phyloP scores from a whole-genome alignment of 2,329 filamentous ascomycete genomes.

The Fusarium stilboides region DNA sequence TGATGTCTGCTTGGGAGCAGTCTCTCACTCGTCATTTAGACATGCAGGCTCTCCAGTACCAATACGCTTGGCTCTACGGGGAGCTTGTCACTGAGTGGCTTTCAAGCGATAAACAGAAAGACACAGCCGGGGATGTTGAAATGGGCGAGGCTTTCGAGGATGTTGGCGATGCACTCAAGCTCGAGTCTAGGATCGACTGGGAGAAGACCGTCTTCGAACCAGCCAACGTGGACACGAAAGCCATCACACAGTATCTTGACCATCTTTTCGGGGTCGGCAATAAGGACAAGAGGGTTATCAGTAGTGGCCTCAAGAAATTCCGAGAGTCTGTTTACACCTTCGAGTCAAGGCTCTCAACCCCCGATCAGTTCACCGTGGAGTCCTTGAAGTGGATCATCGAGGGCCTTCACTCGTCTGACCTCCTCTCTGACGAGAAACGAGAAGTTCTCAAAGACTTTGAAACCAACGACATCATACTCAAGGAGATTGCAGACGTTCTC shows the following conservation, averaged over 20 bases:
- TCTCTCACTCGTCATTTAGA: conserved; percentile 58
- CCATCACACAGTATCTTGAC: conserved; percentile 59
- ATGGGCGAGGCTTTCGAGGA: conserved; percentile 59
- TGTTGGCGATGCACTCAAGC: conserved; percentile 58
- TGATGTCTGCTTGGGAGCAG: conserved; percentile 55
- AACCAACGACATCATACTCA: conserved; percentile 58
- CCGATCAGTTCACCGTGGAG: conserved; percentile 54
- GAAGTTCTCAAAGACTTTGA: conserved; percentile 62
- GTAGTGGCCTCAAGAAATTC: conserved; percentile 48
- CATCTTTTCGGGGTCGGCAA: conserved; percentile 57
- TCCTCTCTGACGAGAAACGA: conserved; percentile 61
- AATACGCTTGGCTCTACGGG: conserved; percentile 62
- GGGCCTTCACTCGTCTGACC: conserved; percentile 60
- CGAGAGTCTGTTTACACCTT: conserved; percentile 51
- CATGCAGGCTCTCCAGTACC: conserved; percentile 59
- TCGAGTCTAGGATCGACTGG: conserved; percentile 58
- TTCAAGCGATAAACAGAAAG: conserved; percentile 47
- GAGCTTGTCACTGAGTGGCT: conserved; percentile 66
- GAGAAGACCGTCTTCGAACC: conserved; percentile 62
- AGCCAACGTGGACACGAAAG: conserved; percentile 55
- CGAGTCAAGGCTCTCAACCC: conserved; percentile 50
- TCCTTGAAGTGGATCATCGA: conserved; percentile 59
- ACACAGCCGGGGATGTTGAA: conserved; percentile 39
- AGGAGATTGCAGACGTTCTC: conserved; percentile 67
- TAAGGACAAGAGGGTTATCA: conserved; percentile 45